These are phyloP conservation scores for Darksidea phi DNA, from an alignment of 495 filamentous ascomycete genomes.

Conservation along the genomic window DNA sequence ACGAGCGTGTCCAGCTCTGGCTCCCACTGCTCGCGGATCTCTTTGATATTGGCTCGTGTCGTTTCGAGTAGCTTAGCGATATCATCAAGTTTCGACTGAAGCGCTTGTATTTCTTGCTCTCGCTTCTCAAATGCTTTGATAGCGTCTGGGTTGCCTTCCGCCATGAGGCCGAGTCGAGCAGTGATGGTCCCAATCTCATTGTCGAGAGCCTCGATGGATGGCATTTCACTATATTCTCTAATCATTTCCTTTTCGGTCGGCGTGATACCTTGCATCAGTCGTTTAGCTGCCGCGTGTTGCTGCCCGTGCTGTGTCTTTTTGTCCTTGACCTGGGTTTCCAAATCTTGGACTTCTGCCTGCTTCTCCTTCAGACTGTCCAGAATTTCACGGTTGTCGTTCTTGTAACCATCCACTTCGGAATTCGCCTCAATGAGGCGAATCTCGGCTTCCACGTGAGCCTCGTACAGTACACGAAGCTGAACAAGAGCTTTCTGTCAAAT, in stretches of 20 bases:
- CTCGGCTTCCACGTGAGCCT: constrained; percentile 64
- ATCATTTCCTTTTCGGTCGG: constrained; percentile 41
- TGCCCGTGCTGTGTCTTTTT: constrained; percentile 31
- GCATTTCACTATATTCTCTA: constrained; percentile 36
- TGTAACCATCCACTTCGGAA: constrained; percentile 70
- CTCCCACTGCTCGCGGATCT: constrained; percentile 69
- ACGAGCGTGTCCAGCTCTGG: constrained; percentile 77
- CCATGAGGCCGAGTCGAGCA: constrained; percentile 72
- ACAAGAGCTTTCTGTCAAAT: constrained; percentile 60
- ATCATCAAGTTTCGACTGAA: constrained; percentile 51
- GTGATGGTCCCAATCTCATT: constrained; percentile 71
- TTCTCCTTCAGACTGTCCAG: constrained; percentile 53
- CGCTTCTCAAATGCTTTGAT: constrained; percentile 78
- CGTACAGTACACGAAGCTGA: constrained; percentile 57
- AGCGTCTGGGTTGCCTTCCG: constrained; percentile 74
- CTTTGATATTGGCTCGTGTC: constrained; percentile 56
- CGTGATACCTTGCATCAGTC: constrained; percentile 29
- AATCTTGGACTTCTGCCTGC: constrained; percentile 43
- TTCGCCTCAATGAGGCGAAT: constrained; percentile 71
- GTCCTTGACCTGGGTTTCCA: constrained; percentile 43
- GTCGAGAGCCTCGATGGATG: constrained; percentile 64
- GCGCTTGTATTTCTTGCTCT: constrained; percentile 54
- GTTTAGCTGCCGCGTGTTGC: constrained; percentile 35
- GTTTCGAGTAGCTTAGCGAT: constrained; percentile 51
- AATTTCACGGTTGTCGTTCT: constrained; percentile 60